Evolutionary conservation across 495 filamentous ascomycete species (phyloP), one percentile per base, ranked within the genome.

Genomic region (Talaromyces wortmannii): DNA sequence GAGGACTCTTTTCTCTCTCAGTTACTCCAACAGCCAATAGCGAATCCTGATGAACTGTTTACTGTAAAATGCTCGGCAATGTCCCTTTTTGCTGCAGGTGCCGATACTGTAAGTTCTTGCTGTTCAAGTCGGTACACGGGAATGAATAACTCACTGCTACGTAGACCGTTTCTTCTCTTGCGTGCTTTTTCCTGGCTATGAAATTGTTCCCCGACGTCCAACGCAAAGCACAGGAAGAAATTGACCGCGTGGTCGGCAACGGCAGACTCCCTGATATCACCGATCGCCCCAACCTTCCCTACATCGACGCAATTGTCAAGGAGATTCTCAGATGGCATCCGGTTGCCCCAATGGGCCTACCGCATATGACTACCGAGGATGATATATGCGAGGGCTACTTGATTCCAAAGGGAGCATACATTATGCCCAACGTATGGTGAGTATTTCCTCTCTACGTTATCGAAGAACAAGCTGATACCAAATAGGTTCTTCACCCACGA

Each of bases 351-450:
- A 67, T 74, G 55, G 68, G 65, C 2, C 64, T 87, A 23, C 80
- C 85, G 0, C 85, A 89, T 59, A 68, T 67, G 4, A 69, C 75
- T 2, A 65, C 71, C 6, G 64, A 76, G n/a, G 83, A 83, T 48
- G 80, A 85, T 57, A 64, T 70, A 10, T 78, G 73, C 44, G 57
- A 73, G 2, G 81, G 78, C 10, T 80, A 73, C 58, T 63, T 69
- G 6, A 80, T 83, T 46, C 80, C 82, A 7, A 76, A 75, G 55
- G 67, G 70, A 18, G 65, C 80, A 5, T 64, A 65, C 3, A 59
- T 82, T 0, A 51, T 81, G 23, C 62, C 71, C 12, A 79, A 79
- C 48, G 71, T 75, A 47, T 81, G 78, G 77, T 72, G 17, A 52
- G 48, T 46, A 40, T 30, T 13, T 17, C 36, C 42, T 7, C 11